phyloP scores from a whole-genome alignment of 352 stramenopile genomes.

The Pythium brassicae region DNA sequence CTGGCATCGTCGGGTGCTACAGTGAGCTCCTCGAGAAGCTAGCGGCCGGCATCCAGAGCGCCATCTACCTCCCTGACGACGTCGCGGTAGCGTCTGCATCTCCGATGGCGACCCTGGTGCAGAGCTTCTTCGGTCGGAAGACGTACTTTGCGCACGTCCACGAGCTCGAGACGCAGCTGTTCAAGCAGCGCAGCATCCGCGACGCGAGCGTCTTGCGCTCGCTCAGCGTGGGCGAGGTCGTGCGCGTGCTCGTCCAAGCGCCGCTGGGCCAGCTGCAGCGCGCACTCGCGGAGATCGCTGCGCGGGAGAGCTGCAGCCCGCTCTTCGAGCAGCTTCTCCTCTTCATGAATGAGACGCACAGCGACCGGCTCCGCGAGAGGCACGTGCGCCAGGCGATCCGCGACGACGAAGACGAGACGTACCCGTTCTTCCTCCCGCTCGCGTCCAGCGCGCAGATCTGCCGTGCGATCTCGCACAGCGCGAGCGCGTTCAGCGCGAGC shows the following conservation, averaged over 20 bases:
- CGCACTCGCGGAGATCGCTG: slow-evolving; percentile 19
- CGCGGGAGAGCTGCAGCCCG: slow-evolving; percentile 11
- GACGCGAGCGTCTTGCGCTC: slow-evolving; percentile 33
- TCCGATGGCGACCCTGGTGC: slow-evolving; percentile 53
- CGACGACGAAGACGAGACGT: slow-evolving; percentile 32
- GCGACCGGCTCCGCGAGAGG: slow-evolving; percentile 2
- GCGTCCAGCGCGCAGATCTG: slow-evolving; percentile 65
- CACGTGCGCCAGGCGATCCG: slow-evolving; percentile 8
- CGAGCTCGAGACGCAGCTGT: slow-evolving; percentile 45
- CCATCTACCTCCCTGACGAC: slow-evolving; percentile 42
- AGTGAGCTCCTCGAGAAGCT: slow-evolving; percentile 64
- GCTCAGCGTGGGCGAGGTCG: slow-evolving; percentile 40
- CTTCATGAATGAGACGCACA: slow-evolving; percentile 10
- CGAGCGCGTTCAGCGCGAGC: slow-evolving; percentile 50
- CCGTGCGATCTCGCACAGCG: slow-evolving; percentile 56
- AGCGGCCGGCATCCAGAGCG: slow-evolving; percentile 42
- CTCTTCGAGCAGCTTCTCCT: slow-evolving; percentile 10
- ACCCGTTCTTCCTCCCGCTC: slow-evolving; percentile 52
- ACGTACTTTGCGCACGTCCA: slow-evolving; percentile 66
- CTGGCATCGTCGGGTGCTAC: slow-evolving; percentile 73
- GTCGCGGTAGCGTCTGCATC: neutral
- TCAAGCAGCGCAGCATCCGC: slow-evolving; percentile 33
- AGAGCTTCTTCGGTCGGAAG: slow-evolving; percentile 45
- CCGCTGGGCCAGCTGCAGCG: slow-evolving; percentile 30
- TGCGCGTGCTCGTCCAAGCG: slow-evolving; percentile 36